phyloP scores from a whole-genome alignment of 768 basidiomycete genomes.

The Lactifluus echinatus region DNA sequence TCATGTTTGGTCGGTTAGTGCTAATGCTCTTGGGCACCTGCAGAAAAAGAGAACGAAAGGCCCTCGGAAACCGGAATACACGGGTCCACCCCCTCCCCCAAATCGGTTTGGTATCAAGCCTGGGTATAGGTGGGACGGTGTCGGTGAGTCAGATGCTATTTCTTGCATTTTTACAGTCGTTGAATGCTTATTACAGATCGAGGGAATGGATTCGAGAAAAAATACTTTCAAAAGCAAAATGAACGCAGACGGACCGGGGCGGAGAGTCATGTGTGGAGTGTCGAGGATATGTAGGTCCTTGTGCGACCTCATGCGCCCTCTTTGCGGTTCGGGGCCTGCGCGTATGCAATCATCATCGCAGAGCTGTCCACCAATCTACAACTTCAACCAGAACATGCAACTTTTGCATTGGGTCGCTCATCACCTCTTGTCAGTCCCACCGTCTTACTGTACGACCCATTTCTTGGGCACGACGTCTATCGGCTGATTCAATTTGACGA shows the following conservation, averaged over 20 bases:
- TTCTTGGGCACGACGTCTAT: not conserved
- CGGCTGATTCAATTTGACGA: not conserved
- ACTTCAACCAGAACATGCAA: slow-evolving; percentile 3
- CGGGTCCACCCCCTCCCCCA: slow-evolving; percentile 80
- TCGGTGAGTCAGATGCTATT: slow-evolving; percentile 49
- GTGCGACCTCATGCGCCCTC: too few relatives aligned
- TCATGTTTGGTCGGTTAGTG: not conserved
- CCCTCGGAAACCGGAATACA: slow-evolving; percentile 76
- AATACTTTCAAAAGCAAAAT: slow-evolving; percentile 78
- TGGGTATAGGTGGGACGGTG: slow-evolving; percentile 97
- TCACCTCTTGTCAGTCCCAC: slow-evolving; percentile 1
- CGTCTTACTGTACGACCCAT: slow-evolving; percentile 6
- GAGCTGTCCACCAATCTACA: not conserved
- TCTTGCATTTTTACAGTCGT: not conserved
- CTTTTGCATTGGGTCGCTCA: slow-evolving; percentile 4
- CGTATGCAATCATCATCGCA: too few relatives aligned
- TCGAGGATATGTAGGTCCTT: slow-evolving; percentile 76
- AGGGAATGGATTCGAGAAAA: slow-evolving; percentile 91
- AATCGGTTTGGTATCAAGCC: slow-evolving; percentile 95
- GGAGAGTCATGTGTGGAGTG: slow-evolving; percentile 80
- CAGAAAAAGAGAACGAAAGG: slow-evolving; percentile 73
- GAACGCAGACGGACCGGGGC: slow-evolving; percentile 56
- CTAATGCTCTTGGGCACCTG: not conserved
- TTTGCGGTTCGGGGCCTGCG: too few relatives aligned
- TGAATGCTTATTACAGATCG: slow-evolving; percentile 46